These are phyloP conservation scores for Bidens hawaiensis DNA, from an alignment of 140 eudicot genomes.

Conservation along the genomic window DNA sequence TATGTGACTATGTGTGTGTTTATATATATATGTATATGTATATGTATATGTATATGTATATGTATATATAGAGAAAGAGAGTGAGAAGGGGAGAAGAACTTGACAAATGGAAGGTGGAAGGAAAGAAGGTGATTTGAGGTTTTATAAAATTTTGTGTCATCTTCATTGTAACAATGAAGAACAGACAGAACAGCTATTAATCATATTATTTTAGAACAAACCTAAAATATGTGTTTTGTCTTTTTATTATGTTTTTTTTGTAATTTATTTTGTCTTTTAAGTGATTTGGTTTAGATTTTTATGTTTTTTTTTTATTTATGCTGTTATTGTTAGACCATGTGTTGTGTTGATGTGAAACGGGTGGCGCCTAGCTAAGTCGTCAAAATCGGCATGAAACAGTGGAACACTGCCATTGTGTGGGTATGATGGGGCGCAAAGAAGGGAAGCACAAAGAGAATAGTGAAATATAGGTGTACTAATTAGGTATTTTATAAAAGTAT, in stretches of 20 bases:
- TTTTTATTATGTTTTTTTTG: background rate
- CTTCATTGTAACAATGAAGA: conserved; percentile 37
- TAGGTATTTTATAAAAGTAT: no score
- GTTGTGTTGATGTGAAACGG: no score
- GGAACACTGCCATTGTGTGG: no score
- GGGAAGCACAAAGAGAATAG: no score
- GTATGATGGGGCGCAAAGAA: no score
- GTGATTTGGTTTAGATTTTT: no score
- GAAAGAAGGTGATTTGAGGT: conserved; percentile 35
- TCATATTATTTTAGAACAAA: conserved; percentile 3
- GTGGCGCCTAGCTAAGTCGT: no score
- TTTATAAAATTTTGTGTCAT: conserved; percentile 45
- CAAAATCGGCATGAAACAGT: no score
- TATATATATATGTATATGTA: background rate
- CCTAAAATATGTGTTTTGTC: background rate
- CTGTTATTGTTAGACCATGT: no score
- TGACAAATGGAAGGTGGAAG: conserved; percentile 51
- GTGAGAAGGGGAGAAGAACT: conserved; percentile 22
- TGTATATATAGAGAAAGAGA: conserved; percentile 1
- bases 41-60: background rate
- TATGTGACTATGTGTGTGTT: background rate
- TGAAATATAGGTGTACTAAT: no score
- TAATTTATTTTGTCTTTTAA: no score
- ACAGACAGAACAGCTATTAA: conserved; percentile 49
- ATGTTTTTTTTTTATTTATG: no score